Evolutionary conservation across 148 eudicot species (phyloP).

Genomic region (Rhododendron henanense): DNA sequence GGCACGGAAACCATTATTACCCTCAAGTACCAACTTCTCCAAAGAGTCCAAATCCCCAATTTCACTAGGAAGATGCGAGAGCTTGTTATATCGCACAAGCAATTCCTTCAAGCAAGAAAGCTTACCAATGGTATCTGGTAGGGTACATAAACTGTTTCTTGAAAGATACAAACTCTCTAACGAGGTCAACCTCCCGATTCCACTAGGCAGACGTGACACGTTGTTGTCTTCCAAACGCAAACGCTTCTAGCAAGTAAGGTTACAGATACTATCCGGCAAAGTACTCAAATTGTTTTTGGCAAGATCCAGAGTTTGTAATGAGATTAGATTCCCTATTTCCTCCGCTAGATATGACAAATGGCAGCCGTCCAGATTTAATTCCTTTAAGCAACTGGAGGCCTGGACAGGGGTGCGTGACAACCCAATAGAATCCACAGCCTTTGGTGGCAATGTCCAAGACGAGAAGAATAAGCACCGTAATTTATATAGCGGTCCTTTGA

Average conservation of each 20-base stretch:
- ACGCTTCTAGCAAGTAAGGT: no score
- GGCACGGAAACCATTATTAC: background rate
- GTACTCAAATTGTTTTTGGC: background rate
- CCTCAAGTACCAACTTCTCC: background rate
- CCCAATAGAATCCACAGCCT: background rate
- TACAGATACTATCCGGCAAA: no score
- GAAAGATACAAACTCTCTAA: no score
- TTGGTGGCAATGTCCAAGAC: background rate
- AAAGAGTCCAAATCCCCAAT: background rate
- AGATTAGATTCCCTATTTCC: background rate
- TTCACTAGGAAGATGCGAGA: background rate
- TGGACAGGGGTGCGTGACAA: background rate
- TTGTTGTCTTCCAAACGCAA: no score
- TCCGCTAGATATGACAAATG: background rate
- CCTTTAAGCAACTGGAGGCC: background rate
- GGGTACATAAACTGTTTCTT: no score
- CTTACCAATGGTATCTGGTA: no score
- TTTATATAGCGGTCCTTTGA: background rate
- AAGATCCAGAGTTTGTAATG: background rate
- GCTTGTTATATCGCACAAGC: background rate
- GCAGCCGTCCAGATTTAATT: background rate
- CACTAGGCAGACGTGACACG: no score
- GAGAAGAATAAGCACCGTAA: background rate
- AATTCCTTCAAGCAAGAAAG: background rate
- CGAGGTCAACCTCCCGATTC: no score